Conservation (phyloP, 2,329 filamentous ascomycete species). For the Claviceps arundinis region DNA sequence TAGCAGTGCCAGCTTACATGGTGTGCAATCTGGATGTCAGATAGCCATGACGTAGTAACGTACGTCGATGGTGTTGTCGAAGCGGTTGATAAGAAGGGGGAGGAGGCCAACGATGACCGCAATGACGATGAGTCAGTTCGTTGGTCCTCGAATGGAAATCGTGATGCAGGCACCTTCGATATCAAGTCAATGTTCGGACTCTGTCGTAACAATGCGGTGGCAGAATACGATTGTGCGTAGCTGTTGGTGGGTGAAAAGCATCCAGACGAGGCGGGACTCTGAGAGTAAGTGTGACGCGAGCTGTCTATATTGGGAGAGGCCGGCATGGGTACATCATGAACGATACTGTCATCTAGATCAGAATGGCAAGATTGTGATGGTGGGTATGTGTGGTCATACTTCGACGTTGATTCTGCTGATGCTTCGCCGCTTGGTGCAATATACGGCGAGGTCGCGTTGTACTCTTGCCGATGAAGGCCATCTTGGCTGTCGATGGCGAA, state of each 20-base stretch:
- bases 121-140: constrained; percentile 3
- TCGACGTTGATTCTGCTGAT: not conserved
- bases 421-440: constrained; percentile 1
- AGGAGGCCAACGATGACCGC: not conserved
- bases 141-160: constrained; percentile 6
- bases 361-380: constrained; percentile 2
- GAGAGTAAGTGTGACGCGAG: not conserved
- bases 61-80: not conserved
- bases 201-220: constrained; percentile 6
- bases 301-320: not conserved
- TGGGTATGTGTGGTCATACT: constrained; percentile 1
- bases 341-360: not conserved
- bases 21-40: not conserved
- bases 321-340: constrained; percentile 1
- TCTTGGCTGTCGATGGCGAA: not conserved
- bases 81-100: not conserved
- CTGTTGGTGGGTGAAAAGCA: constrained; percentile 1
- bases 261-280: constrained; percentile 1
- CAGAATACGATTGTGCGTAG: constrained; percentile 4
- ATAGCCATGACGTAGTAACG: not conserved
- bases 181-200: constrained; percentile 10
- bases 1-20: not conserved
- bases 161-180: constrained; percentile 8
- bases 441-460: not conserved
- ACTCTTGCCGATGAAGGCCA: not conserved